Base-by-base conservation (phyloP, 2,329 filamentous ascomycete genomes). In the Penicillium sp. region DNA sequence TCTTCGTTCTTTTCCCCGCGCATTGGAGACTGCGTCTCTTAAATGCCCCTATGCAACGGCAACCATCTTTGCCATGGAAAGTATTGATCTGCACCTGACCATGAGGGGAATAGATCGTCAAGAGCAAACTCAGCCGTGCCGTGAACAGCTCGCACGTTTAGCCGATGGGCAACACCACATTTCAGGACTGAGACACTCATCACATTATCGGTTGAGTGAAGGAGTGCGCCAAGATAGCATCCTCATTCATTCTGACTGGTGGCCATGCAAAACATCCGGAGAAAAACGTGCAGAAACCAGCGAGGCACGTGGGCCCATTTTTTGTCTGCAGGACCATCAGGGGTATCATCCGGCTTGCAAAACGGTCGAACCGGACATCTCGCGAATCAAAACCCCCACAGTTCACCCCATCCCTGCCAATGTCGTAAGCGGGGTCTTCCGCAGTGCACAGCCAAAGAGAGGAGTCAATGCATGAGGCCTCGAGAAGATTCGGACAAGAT, bases 241-340 rank as follows among this genome's bases (percentile, higher is more conserved):
- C 11, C 11, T 32, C 4, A 18, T 32, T 11, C 29, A 8, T 11
- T 32, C 11, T 32, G 29, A 39, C 41, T 51, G 39, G 26, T 41
- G 43, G 45, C 46, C 18, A 36, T 25, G 26, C 32, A 9, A 8
- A 25, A 25, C 9, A 13, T 38, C 36, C 34, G 29, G 29, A 11
- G 29, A n/a, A 8, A 18, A 48, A 25, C 38, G 37, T 18, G 44
- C 35, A 42, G 42, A 41, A 28, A 44, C 39, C 26, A 47, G 40
- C 42, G 47, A 53, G 51, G 42, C 35, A 26, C 45, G 46, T 35
- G 26, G 45, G 27, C 44, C 45, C 39, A 48, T 50, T 35, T 43
- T 55, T n/a, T 45, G 54, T 45, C 56, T 52, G 12, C 34, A 48
- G 36, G 5, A 3, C 25, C 39, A 38, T 54, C 54, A 54, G 52